Evolutionary conservation across 2,329 filamentous ascomycete species (phyloP).

Genomic region (Aureobasidium lini): DNA sequence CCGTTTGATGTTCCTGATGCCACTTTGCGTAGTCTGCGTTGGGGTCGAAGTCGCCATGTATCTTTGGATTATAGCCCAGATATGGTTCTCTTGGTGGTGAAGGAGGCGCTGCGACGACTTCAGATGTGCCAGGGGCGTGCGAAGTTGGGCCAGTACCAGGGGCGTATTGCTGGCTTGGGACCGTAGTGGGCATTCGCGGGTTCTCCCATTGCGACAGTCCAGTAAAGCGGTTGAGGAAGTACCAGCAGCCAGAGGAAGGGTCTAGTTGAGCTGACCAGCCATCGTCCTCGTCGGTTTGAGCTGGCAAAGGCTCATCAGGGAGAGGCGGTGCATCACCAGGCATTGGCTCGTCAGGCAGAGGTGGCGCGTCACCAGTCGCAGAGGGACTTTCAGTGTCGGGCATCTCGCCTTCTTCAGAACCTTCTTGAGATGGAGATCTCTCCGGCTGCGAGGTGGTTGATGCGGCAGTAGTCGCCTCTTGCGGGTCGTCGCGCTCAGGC

Average conservation of each 20-base stretch:
- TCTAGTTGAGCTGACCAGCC: constrained; percentile 84
- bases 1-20: constrained; percentile 28
- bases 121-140: constrained; percentile 11
- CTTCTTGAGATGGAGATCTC: constrained; percentile 2
- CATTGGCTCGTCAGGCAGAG: constrained; percentile 18
- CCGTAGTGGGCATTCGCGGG: constrained; percentile 51
- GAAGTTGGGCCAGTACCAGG: constrained; percentile 10
- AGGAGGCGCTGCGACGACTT: constrained; percentile 2
- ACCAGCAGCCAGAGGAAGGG: constrained; percentile 58
- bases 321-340: constrained; percentile 24
- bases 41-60: constrained; percentile 94
- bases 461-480: background rate
- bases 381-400: constrained; percentile 18
- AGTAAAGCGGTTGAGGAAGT: constrained; percentile 79
- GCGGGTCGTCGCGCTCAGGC: background rate
- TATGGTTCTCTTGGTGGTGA: constrained; percentile 36
- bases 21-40: constrained; percentile 78
- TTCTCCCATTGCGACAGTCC: constrained; percentile 76
- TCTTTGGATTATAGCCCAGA: constrained; percentile 87
- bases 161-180: constrained; percentile 2
- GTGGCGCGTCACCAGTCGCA: constrained; percentile 14
- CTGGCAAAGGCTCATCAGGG: constrained; percentile 46
- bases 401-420: constrained; percentile 17
- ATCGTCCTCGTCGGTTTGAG: constrained; percentile 42
- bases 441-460: background rate